Base-by-base conservation (phyloP, 2,329 filamentous ascomycete genomes). In the Emydomyces testavorans region DNA sequence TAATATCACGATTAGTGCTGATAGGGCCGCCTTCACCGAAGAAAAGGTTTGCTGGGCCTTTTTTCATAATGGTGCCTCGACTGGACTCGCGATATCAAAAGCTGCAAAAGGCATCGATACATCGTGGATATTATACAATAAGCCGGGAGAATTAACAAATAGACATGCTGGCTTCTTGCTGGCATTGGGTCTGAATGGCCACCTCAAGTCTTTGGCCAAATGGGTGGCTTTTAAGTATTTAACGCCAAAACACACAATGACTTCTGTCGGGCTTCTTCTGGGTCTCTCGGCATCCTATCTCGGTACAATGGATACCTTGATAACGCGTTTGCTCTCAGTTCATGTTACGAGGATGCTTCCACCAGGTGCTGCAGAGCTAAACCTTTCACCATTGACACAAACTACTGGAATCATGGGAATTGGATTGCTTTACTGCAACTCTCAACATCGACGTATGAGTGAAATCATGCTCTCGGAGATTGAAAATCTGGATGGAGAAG, bases 241-340 rank as follows among this genome's bases (percentile, higher is more conserved):
- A n/a, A 98, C 92, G 0, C 90, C 92, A 1, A 98, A 98, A 60
- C 93, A 98, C 65, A 94, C 89, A 21, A 98, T 98, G 92, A 96
- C 92, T 20, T 96, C 92, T 0, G 90, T 98, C 47, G 92, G 92
- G 7, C 72, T 98, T n/a, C 74, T 98, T 2, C 73, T 98, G 0
- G 92, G 92, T 1, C 73, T 98, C 15, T 89, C 92, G 6, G 92
- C 86, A 21, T 96, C 92, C 1, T 94, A 94, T 61, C 75, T 95
- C 56, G 92, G 93, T 1, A 96, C 89, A 2, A 96, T 96, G 90
- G 92, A 98, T 63, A 92, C 86, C 1, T 74, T 95, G 23, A 90
- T 96, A 52, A 96, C 92, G 6, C 80, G 92, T 20, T 72, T 98
- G 31, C 73, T 98, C 3, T 98, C 92, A 2, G 90, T 98, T 0